Evolutionary conservation across 1,284 basidiomycete species (phyloP), one percentile per base, ranked within the genome.

Genomic region (Boletellus sp.): DNA sequence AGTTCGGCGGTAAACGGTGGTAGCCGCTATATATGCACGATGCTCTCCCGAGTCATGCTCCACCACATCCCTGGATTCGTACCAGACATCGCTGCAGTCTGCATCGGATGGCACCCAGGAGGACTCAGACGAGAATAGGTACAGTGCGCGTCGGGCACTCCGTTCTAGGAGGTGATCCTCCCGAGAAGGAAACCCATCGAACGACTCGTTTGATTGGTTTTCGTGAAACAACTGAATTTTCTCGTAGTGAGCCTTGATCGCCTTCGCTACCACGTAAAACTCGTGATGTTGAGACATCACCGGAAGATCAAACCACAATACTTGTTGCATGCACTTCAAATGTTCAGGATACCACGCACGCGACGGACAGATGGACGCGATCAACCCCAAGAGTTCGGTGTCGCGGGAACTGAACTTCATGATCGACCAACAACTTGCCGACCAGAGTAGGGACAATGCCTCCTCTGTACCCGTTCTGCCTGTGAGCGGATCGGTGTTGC

Each of bases 401-500:
- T 28, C 28, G 2, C 28, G 28, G 10, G 28, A 28, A 28, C 28
- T 28, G 28, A 28, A 28, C 28, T 28, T 28, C 28, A 28, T 28
- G 28, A 8, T 28, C 28, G 28, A 28, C 28, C 28, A 28, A 11
- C 28, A 28, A 28, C 28, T 28, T 4, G 28, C 28, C 11, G 28
- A 28, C 28, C 28, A 28, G 8, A 28, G 28, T 8, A 28, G 8
- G 8, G 28, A 28, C 28, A 28, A 11, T 11, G 28, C 28, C 28
- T 28, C 28, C 28, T 28, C 28, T 28, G 28, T 28, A 28, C 28
- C 28, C 8, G 28, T 28, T 22, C 64, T 70, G 13, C 67, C 59
- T 0, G 74, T 75, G 5, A 81, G 63, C 1, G 75, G 75, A 57
- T 81, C 79, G 4, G 69, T 64, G 8, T 74, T 59, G 18, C 68